These are phyloP conservation scores for Vigna unguiculata DNA, from an alignment of 306 rosid species.

Conservation along the genomic window DNA sequence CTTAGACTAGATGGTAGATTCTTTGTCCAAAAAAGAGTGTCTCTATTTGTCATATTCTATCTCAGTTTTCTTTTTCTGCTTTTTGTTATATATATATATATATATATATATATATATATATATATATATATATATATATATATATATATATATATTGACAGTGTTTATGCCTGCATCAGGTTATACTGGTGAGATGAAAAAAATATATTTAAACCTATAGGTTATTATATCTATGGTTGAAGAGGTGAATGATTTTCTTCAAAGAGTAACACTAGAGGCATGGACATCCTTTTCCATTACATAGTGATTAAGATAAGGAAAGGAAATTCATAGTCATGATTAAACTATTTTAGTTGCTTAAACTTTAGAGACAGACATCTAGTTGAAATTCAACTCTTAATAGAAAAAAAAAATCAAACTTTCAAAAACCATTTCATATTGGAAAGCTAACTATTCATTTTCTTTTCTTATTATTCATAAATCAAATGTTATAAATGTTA, in stretches of 20 bases:
- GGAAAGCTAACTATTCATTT: background rate
- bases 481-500: background rate
- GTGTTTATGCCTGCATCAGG: background rate
- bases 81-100: no score
- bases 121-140: no score
- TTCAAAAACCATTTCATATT: background rate
- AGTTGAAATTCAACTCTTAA: background rate
- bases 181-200: background rate
- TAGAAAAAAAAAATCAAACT: background rate
- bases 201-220: background rate
- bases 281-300: background rate
- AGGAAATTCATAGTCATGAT: background rate
- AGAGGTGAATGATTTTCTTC: background rate
- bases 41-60: background rate
- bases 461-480: background rate
- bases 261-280: background rate
- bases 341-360: background rate
- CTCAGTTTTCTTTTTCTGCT: background rate
- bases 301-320: background rate
- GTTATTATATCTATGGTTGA: background rate
- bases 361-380: background rate
- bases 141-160: no score
- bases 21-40: background rate
- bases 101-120: no score
- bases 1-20: constrained; percentile 27